These are phyloP conservation scores for Leptographium flavum DNA, from an alignment of 2,329 filamentous ascomycete species.

Conservation along the genomic window DNA sequence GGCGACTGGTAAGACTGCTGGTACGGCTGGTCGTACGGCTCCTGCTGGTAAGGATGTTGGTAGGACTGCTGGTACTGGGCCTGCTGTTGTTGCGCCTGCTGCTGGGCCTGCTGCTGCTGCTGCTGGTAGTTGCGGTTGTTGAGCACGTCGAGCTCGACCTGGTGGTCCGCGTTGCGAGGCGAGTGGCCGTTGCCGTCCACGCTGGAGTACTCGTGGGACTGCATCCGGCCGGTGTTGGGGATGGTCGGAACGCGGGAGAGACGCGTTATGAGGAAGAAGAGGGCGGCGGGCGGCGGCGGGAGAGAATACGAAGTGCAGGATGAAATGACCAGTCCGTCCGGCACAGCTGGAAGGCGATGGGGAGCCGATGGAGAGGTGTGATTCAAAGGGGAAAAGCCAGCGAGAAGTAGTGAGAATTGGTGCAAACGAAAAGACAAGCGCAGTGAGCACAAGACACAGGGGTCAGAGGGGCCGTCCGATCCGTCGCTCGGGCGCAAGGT, in stretches of 20 bases:
- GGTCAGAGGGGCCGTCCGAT: too few species aligned
- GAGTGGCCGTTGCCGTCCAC: slow-evolving; percentile 2
- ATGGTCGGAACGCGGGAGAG: too few species aligned
- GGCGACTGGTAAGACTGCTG: slow-evolving; percentile 3
- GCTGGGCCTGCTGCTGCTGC: background rate
- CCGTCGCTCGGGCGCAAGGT: too few species aligned
- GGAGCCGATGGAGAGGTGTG: background rate
- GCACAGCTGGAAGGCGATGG: background rate
- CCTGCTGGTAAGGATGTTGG: background rate
- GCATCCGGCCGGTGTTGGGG: slow-evolving; percentile 4
- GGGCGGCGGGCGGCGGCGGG: background rate
- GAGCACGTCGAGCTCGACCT: slow-evolving; percentile 8
- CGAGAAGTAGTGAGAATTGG: background rate
- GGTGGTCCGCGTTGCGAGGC: slow-evolving; percentile 2
- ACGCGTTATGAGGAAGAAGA: background rate
- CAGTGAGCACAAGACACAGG: background rate
- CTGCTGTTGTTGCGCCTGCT: background rate
- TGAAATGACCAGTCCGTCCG: background rate
- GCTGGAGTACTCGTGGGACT: slow-evolving; percentile 6
- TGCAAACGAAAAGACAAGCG: background rate
- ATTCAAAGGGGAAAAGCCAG: background rate
- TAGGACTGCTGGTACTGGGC: slow-evolving; percentile 3
- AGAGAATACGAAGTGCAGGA: background rate
- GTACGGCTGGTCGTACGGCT: too few species aligned
- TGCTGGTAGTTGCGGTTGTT: slow-evolving; percentile 3